Conservation (phyloP, 106 monocot species). For the Amphibolis antarctica region DNA sequence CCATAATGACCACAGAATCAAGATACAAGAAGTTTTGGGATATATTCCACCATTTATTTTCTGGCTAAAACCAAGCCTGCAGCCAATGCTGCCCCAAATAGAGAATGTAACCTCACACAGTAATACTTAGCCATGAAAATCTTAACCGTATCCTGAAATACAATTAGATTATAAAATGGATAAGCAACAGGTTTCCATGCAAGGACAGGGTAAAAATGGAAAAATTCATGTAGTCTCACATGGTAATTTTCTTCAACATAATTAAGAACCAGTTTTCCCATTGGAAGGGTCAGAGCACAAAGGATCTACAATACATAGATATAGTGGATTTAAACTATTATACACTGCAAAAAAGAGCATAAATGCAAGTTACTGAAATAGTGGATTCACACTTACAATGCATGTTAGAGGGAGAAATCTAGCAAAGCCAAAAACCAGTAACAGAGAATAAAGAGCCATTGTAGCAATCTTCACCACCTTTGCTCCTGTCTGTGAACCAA, state of each 20-base stretch:
- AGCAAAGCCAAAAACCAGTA: conserved; percentile 32
- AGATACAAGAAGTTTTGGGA: too few relatives aligned
- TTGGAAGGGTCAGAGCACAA: conserved; percentile 45
- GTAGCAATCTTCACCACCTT: conserved; percentile 49
- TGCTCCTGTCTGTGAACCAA: conserved; percentile 60
- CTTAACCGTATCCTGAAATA: conserved; percentile 56
- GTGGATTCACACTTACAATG: conserved; percentile 32
- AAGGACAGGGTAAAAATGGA: not conserved
- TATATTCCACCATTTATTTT: not conserved
- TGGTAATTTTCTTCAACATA: conserved; percentile 57
- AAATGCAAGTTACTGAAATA: not conserved
- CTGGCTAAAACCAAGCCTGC: conserved; percentile 48
- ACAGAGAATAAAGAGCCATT: conserved; percentile 37
- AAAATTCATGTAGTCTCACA: conserved; percentile 19
- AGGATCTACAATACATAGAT: conserved; percentile 30
- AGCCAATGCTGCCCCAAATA: conserved; percentile 70
- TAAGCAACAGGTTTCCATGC: too few relatives aligned
- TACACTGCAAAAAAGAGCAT: not conserved
- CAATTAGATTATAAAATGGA: not conserved
- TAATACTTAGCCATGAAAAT: conserved; percentile 97
- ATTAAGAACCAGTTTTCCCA: conserved; percentile 49
- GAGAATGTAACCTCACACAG: conserved; percentile 72
- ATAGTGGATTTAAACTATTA: not conserved
- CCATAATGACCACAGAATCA: too few relatives aligned
- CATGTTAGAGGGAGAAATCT: conserved; percentile 58